phyloP scores from a whole-genome alignment of 495 filamentous ascomycete species.

The Letharia columbiana region DNA sequence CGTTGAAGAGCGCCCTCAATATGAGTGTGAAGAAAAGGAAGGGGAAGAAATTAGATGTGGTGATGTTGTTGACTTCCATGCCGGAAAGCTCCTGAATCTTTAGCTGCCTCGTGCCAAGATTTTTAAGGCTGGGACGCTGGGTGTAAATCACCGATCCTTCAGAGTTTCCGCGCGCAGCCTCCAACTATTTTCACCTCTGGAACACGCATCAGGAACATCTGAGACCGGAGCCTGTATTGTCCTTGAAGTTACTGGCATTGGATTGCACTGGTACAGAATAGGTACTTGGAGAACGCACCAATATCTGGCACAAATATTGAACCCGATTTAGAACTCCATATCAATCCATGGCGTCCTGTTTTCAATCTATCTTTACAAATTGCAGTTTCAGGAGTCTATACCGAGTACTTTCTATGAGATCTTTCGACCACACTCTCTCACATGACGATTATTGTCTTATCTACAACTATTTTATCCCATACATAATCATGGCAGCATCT shows the following conservation, averaged over 20 bases:
- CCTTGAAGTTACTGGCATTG: background rate
- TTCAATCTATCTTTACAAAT: too few relatives aligned
- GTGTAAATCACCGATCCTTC: background rate
- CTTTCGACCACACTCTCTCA: too few relatives aligned
- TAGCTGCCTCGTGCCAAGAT: background rate
- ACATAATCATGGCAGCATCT: background rate
- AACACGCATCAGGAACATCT: too few relatives aligned
- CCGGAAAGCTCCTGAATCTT: conserved; percentile 17
- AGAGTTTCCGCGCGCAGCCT: too few relatives aligned
- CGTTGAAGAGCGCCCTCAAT: conserved; percentile 1
- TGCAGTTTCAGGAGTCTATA: too few relatives aligned
- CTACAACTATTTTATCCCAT: too few relatives aligned
- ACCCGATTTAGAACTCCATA: background rate
- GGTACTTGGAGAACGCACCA: background rate
- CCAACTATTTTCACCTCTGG: too few relatives aligned
- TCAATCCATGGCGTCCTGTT: background rate
- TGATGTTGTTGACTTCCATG: conserved; percentile 6
- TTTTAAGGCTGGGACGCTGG: background rate
- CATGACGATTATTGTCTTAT: too few relatives aligned
- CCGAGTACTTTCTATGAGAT: too few relatives aligned
- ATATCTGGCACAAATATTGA: background rate
- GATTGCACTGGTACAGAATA: background rate
- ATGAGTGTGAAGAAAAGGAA: conserved; percentile 1
- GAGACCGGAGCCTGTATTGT: background rate
- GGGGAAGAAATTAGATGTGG: background rate